A percentile compares a stretch with the other conserved stretches of the same genome.
phyloP scores from a whole-genome alignment of 1,139 yeast genomes.

The Magnusiomyces clavatus region DNA sequence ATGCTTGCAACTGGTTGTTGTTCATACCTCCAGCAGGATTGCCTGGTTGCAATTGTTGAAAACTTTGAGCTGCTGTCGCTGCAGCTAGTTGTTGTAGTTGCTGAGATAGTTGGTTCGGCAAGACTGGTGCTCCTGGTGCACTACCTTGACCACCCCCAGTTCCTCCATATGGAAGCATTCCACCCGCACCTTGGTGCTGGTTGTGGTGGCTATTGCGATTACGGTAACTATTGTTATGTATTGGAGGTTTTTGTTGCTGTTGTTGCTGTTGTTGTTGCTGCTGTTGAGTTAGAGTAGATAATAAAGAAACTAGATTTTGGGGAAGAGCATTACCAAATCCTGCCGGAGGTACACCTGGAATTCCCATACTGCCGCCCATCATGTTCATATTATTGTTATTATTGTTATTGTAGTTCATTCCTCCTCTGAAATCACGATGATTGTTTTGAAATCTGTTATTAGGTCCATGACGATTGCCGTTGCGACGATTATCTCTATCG shows the following conservation, averaged over 20 bases:
- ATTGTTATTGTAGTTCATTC: neutral
- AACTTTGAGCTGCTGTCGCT: neutral
- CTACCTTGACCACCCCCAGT: neutral
- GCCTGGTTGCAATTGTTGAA: neutral
- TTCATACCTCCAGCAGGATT: neutral
- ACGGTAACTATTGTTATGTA: neutral
- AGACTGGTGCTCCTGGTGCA: neutral
- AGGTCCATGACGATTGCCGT: neutral
- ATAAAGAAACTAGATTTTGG: conserved; percentile 9
- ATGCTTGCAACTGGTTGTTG: neutral
- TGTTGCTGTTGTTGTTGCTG: neutral
- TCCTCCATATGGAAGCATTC: conserved; percentile 1
- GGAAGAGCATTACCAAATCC: conserved; percentile 5
- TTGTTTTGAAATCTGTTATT: neutral
- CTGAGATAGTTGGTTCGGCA: conserved; percentile 2
- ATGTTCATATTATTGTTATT: neutral
- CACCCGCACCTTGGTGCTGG: conserved; percentile 6
- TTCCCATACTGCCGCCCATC: neutral
- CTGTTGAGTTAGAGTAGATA: conserved; percentile 11
- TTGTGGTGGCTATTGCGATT: conserved; percentile 7
- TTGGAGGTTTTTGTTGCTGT: neutral
- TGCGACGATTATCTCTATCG: neutral
- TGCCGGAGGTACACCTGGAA: neutral
- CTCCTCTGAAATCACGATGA: neutral
- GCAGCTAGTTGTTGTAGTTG: conserved; percentile 3